Evolutionary conservation across 140 eudicot species (phyloP), one percentile per base, ranked within the genome.

Genomic region (Ambrosia hybrid): DNA sequence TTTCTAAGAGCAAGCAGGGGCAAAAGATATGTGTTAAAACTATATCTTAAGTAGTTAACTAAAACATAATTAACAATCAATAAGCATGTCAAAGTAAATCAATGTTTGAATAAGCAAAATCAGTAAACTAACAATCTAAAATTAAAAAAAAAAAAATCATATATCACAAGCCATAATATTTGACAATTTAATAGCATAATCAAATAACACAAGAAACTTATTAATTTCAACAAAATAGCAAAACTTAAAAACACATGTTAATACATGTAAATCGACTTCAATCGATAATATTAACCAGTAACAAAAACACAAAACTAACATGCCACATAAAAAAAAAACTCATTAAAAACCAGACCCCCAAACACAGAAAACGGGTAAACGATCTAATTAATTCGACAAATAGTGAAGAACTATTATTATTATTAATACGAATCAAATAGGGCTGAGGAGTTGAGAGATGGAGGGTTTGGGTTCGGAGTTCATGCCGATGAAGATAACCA

Each of bases 401-500:
- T 75, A 69, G 66, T 2, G 26, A 71, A 49, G 0, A 14, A 48
- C 26, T 8, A 41, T 1, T 8, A 41, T 1, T 8, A 45, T 1
- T 30, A 30, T 14, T 3, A 57, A 17, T 66, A 72, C 48, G 68
- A 15, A 55, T 85, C 57, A 90, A 66, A 90, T 82, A 13, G 97
- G 97, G 65, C 83, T 76, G 55, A 90, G 88, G 55, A 90, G 97
- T 81, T 90, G 95, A 17, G 77, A 83, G n/a, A 85, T 53, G 0
- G 93, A 79, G 26, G 26, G 26, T 21, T 21, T 21, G 26, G 26
- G 26, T 21, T 21, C 26, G 1, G 26, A 21, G 26, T 21, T 21
- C 26, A 21, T 21, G 26, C 26, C 26, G 26, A 21, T 21, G 26
- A 21, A 21, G 26, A 21, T 21, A 21, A 21, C 26, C 26, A 21